These are phyloP conservation scores for Prinsepia uniflora DNA, from an alignment of 306 rosid genomes.

Conservation along the genomic window DNA sequence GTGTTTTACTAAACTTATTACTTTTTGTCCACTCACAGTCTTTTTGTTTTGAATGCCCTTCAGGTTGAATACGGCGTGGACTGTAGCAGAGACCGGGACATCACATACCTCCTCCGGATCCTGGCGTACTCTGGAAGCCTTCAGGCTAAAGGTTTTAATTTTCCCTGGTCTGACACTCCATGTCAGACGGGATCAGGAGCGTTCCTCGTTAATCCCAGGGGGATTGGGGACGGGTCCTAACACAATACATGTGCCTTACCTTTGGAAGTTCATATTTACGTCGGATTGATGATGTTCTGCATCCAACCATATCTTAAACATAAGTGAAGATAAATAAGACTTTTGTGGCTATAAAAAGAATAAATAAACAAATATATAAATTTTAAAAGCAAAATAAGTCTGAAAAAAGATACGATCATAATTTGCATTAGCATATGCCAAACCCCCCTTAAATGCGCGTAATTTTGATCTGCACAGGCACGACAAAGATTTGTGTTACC, in stretches of 20 bases:
- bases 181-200: too few relatives aligned
- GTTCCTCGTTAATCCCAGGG: too few relatives aligned
- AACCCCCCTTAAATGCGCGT: constrained; percentile 74
- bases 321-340: constrained; percentile 45
- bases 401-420: constrained; percentile 78
- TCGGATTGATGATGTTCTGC: constrained; percentile 97
- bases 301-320: constrained; percentile 87
- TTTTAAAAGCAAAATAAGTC: constrained; percentile 9
- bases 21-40: too few relatives aligned
- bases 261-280: constrained; percentile 93
- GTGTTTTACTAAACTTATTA: too few relatives aligned
- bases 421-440: constrained; percentile 93
- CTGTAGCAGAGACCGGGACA: too few relatives aligned
- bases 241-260: constrained; percentile 48
- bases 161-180: too few relatives aligned
- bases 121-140: too few relatives aligned
- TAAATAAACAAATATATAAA: neutral
- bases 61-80: too few relatives aligned
- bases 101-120: too few relatives aligned
- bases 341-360: neutral
- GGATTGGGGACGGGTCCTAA: too few relatives aligned
- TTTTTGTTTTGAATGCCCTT: too few relatives aligned
- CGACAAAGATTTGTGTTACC: constrained; percentile 15
- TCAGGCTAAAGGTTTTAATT: too few relatives aligned
- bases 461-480: constrained; percentile 68